Conservation (phyloP, 495 filamentous ascomycete genomes). For the Trichoderma asperelloides region DNA sequence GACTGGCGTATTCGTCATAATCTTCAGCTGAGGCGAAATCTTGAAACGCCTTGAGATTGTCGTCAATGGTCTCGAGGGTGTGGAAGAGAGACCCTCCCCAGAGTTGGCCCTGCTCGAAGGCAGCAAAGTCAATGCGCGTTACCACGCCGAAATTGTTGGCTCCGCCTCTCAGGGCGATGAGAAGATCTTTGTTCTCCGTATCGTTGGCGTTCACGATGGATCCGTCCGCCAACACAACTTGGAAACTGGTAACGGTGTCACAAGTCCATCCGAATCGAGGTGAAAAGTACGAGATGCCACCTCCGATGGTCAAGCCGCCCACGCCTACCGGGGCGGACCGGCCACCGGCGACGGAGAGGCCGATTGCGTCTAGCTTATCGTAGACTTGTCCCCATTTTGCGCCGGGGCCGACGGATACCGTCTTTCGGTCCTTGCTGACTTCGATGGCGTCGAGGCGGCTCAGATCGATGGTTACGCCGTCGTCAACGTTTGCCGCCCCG, state of each 20-base stretch:
- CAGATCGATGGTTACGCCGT: slow-evolving; percentile 40
- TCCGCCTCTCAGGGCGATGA: slow-evolving; percentile 46
- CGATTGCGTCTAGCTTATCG: slow-evolving; percentile 24
- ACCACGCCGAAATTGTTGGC: slow-evolving; percentile 48
- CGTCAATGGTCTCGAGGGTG: too few relatives aligned
- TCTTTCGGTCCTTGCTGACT: slow-evolving; percentile 27
- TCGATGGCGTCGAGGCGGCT: slow-evolving; percentile 24
- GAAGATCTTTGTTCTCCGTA: slow-evolving; percentile 37
- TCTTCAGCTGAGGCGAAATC: too few relatives aligned
- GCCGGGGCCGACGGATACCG: slow-evolving; percentile 31
- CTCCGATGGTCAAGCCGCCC: slow-evolving; percentile 30
- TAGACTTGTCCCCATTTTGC: slow-evolving; percentile 37
- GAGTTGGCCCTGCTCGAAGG: slow-evolving; percentile 13
- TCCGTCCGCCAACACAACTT: slow-evolving; percentile 46
- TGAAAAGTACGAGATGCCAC: slow-evolving; percentile 34
- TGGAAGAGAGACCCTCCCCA: neutral
- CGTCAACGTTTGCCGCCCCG: slow-evolving; percentile 37
- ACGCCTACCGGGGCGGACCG: slow-evolving; percentile 33
- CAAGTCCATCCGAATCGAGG: slow-evolving; percentile 35
- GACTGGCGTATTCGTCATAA: too few relatives aligned
- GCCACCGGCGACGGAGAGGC: slow-evolving; percentile 33
- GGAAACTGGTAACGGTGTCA: slow-evolving; percentile 38
- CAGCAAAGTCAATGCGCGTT: slow-evolving; percentile 35
- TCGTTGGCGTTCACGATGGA: slow-evolving; percentile 38
- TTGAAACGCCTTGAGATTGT: too few relatives aligned